These are phyloP conservation scores for Medicago truncatula DNA, from an alignment of 306 rosid genomes.

Conservation along the genomic window MtrunA17r5.0-ANR NC_053044.1:49196001-49196500, in stretches of 20 bases:
- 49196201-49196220: constrained; percentile 45
- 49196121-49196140: constrained; percentile 47
- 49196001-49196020: constrained; percentile 53
- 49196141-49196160: constrained; percentile 56
- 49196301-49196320: not conserved
- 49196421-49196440: no score
- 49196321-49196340: not conserved
- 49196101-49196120: constrained; percentile 55
- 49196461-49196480: no score
- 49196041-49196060: constrained; percentile 56
- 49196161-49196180: constrained; percentile 50
- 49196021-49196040: constrained; percentile 53
- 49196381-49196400: no score
- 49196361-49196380: not conserved
- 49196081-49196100: constrained; percentile 50
- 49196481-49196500: no score
- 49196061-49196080: constrained; percentile 51
- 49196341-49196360: not conserved
- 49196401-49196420: no score
- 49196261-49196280: not conserved
- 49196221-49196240: not conserved
- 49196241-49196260: not conserved
- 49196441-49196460: no score
- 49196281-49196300: not conserved
- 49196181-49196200: constrained; percentile 48